A percentile compares a stretch with the other conserved stretches of the same genome.
phyloP scores from a whole-genome alignment of 768 basidiomycete species.

The Termitomyces sp. region DNA sequence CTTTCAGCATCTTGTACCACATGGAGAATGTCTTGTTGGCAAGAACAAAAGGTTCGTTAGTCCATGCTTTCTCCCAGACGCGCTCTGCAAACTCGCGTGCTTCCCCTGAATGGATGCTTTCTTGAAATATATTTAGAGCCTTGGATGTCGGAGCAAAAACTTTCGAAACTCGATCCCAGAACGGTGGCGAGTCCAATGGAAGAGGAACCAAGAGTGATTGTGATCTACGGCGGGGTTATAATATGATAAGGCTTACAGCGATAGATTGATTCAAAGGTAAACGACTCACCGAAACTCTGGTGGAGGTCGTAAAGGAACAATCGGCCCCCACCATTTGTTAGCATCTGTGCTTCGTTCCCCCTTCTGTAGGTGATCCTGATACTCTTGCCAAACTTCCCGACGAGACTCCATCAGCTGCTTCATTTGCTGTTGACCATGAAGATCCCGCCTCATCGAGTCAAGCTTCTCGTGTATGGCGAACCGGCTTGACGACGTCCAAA shows the following conservation, averaged over 20 bases:
- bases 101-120: slow-evolving; percentile 53
- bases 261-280: slow-evolving; percentile 7
- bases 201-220: slow-evolving; percentile 53
- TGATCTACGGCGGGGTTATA: slow-evolving; percentile 25
- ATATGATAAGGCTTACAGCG: not conserved
- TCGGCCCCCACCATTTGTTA: slow-evolving; percentile 34
- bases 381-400: slow-evolving; percentile 45
- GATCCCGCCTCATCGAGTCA: slow-evolving; percentile 51
- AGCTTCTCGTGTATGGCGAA: slow-evolving; percentile 52
- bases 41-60: slow-evolving; percentile 53
- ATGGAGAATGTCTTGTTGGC: slow-evolving; percentile 35
- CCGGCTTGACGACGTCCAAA: slow-evolving; percentile 59
- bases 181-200: slow-evolving; percentile 50
- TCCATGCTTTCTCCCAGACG: slow-evolving; percentile 60
- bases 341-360: slow-evolving; percentile 16
- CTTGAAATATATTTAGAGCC: slow-evolving; percentile 44
- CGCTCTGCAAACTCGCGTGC: slow-evolving; percentile 52
- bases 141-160: slow-evolving; percentile 54
- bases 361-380: slow-evolving; percentile 39
- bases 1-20: slow-evolving; percentile 43
- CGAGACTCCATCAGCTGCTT: slow-evolving; percentile 34
- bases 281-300: slow-evolving; percentile 33
- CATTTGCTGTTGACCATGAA: slow-evolving; percentile 45
- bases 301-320: slow-evolving; percentile 34
- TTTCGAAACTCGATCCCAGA: slow-evolving; percentile 47